Evolutionary conservation across 106 monocot species (phyloP), one percentile per base, ranked within the genome.

Genomic region (Platanthera zijinensis): DNA sequence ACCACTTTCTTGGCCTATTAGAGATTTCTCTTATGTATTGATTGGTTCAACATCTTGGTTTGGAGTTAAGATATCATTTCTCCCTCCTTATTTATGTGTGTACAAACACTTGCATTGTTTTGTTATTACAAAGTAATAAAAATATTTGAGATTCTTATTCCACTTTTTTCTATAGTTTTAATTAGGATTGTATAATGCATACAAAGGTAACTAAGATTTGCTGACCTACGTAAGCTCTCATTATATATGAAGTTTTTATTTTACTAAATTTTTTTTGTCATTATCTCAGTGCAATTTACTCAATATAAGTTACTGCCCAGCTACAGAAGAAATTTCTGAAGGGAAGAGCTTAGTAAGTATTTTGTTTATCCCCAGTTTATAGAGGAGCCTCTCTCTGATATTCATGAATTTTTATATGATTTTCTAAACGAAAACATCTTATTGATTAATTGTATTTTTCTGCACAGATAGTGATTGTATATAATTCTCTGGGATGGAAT

Each of bases 281-380:
- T 72, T 72, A 19, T 82, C 81, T 7, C 81, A 92, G 92, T 92
- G 92, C 73, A 82, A 83, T 78, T 82, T 92, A 48, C 85, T 92
- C 10, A 92, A 92, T 67, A 83, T 92, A 82, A 92, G 92, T 82
- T 92, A 89, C 69, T 92, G 92, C 56, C 92, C 92, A 75, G 12
- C 82, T 69, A 89, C 87, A 48, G 92, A 92, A 72, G 75, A 81
- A 78, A 82, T 87, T 74, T 75, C 78, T 53, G 69, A 78, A 14
- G 78, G 77, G 48, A 83, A 89, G 74, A 87, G 84, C 78, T 89
- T 92, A 70, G 92, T 89, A 81, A 78, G 77, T 81, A 53, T 32
- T 49, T 46, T 72, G 70, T 74, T 32, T 32, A 32, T 32, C 2
- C 1, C 32, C 32, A 2, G 32, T 32, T 32, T 32, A 32, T 32